Evolutionary conservation across 257 asterid species (phyloP).

Genomic region (Lantana camara): DNA sequence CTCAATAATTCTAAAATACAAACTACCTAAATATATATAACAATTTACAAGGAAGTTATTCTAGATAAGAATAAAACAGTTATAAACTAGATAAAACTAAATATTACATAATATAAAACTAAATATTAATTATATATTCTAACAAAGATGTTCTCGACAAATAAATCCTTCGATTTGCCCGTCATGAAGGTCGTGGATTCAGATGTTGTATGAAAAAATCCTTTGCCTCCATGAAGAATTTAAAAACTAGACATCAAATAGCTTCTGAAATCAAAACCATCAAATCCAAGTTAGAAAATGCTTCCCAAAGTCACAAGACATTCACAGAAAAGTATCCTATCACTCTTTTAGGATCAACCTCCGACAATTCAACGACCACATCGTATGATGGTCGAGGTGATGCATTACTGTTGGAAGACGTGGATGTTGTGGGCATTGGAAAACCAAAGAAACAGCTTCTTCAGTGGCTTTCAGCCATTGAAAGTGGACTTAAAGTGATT

Average conservation of each 20-base stretch:
- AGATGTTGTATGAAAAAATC: not conserved
- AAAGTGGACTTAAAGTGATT: not conserved
- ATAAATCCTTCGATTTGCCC: constrained; percentile 20
- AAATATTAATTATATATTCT: too few relatives aligned
- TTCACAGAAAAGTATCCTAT: not conserved
- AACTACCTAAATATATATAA: too few relatives aligned
- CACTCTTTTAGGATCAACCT: not conserved
- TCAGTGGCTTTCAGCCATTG: not conserved
- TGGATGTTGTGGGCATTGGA: not conserved
- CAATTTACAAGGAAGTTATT: too few relatives aligned
- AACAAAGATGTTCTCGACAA: constrained; percentile 40
- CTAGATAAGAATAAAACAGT: too few relatives aligned
- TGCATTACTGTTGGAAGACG: not conserved
- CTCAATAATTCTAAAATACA: too few relatives aligned
- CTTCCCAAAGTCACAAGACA: constrained; percentile 20
- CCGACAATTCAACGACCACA: not conserved
- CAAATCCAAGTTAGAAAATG: constrained; percentile 10
- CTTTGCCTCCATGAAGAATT: constrained; percentile 11
- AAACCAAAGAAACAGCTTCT: constrained; percentile 23
- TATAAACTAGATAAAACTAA: too few relatives aligned
- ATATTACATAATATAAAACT: too few relatives aligned
- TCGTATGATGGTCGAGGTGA: constrained; percentile 27
- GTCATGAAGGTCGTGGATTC: not conserved
- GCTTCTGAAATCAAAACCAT: constrained; percentile 22
- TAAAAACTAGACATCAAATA: constrained; percentile 14